Conservation (phyloP, 306 rosid genomes). For the Rosa chinensis region DNA sequence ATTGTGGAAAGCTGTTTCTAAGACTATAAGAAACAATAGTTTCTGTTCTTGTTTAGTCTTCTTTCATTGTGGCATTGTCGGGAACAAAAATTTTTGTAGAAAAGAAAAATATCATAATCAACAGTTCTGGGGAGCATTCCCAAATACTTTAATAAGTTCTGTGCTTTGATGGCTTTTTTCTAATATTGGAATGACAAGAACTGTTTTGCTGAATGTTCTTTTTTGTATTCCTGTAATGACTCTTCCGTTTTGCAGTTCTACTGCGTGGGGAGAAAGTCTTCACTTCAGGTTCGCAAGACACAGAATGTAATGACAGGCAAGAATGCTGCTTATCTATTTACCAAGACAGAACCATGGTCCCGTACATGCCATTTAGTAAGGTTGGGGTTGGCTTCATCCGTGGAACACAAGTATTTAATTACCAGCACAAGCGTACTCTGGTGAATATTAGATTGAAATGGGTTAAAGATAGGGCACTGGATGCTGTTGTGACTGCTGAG, state of each 20-base stretch:
- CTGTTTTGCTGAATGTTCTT: background rate
- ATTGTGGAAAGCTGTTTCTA: too few relatives aligned
- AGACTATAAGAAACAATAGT: too few relatives aligned
- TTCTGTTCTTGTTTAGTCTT: background rate
- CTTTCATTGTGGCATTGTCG: background rate
- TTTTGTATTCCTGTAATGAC: background rate
- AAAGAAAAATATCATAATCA: too few relatives aligned
- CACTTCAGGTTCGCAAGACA: background rate
- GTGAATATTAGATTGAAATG: slow-evolving; percentile 86
- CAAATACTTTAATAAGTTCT: background rate
- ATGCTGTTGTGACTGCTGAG: slow-evolving; percentile 55
- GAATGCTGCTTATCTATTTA: background rate
- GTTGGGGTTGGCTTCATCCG: slow-evolving; percentile 32
- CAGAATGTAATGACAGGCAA: background rate
- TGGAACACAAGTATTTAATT: slow-evolving; percentile 35
- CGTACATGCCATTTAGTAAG: slow-evolving; percentile 23
- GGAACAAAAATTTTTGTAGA: too few relatives aligned
- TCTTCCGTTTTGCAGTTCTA: background rate
- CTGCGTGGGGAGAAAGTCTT: background rate
- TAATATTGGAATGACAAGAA: background rate
- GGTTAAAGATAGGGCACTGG: slow-evolving; percentile 75
- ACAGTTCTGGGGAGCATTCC: background rate
- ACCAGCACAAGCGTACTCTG: slow-evolving; percentile 56
- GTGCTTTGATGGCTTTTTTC: background rate
- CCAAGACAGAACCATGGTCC: slow-evolving; percentile 32